Conservation (phyloP, 306 rosid species). For the Castanospermum australe region DNA sequence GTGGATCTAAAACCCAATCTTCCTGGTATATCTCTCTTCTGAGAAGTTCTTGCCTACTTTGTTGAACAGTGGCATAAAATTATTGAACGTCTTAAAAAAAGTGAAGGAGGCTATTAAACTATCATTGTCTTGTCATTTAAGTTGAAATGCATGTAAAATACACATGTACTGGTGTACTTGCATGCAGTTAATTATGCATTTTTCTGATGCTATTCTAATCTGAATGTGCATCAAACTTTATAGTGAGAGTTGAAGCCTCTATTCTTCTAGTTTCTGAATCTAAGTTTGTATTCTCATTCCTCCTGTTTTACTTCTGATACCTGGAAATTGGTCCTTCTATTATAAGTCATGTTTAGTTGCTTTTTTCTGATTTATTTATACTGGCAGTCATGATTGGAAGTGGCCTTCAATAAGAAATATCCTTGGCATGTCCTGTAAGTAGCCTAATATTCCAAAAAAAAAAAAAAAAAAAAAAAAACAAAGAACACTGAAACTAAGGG, state of each 20-base stretch:
- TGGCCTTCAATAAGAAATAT: background rate
- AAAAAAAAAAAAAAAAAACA: background rate
- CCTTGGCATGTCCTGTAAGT: background rate
- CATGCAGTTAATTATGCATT: background rate
- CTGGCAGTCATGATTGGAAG: background rate
- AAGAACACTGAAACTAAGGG: background rate
- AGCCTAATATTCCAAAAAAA: background rate
- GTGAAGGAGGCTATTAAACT: background rate
- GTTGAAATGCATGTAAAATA: background rate
- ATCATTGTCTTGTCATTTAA: background rate
- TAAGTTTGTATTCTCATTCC: background rate
- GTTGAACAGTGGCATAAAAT: background rate
- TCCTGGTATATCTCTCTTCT: conserved; percentile 65
- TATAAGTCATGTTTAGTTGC: background rate
- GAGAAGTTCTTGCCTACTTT: background rate
- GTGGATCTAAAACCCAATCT: conserved; percentile 99
- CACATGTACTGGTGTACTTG: background rate
- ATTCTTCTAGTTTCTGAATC: background rate
- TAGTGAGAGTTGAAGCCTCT: background rate
- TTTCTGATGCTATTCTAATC: background rate
- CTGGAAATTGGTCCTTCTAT: background rate
- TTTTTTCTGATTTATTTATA: background rate
- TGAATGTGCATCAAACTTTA: background rate
- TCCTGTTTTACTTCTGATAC: background rate
- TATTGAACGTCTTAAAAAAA: conserved; percentile 8